These are phyloP conservation scores for Daldinia caldariorum DNA, from an alignment of 495 filamentous ascomycete genomes.

Conservation along the genomic window DNA sequence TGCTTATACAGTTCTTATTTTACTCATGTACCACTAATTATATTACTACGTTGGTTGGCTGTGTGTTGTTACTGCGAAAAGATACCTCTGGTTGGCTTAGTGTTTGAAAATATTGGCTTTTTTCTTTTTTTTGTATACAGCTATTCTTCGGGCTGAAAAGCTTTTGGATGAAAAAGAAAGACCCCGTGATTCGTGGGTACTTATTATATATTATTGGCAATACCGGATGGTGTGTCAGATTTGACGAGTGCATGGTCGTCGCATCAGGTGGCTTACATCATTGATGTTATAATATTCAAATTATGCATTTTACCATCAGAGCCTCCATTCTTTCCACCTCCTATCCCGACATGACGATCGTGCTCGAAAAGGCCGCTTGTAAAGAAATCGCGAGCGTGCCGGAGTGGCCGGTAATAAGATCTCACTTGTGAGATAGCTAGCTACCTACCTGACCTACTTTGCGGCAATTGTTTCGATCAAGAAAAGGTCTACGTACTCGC, in stretches of 20 bases:
- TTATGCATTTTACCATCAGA: not conserved
- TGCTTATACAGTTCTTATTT: not conserved
- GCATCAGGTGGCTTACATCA: not conserved
- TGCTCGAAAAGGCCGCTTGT: not conserved
- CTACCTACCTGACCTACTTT: not conserved
- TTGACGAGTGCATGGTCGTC: not conserved
- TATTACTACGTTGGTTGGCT: not conserved
- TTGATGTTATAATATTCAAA: not conserved
- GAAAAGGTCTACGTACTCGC: not conserved
- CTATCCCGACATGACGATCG: not conserved
- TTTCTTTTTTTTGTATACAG: not conserved
- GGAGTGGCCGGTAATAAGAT: not conserved
- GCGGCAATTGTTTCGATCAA: not conserved
- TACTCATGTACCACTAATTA: not conserved
- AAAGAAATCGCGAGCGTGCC: not conserved
- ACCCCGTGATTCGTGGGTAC: not conserved
- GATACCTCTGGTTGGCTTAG: constrained; percentile 6
- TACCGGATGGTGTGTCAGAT: not conserved
- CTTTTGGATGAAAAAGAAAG: not conserved
- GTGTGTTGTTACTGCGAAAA: not conserved
- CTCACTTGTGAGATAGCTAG: not conserved
- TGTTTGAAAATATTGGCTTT: not conserved
- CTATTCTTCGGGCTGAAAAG: not conserved
- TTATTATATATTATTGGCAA: not conserved
- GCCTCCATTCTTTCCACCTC: not conserved